Conservation (phyloP, 1,139 yeast species). For the Pichia sp. region DNA sequence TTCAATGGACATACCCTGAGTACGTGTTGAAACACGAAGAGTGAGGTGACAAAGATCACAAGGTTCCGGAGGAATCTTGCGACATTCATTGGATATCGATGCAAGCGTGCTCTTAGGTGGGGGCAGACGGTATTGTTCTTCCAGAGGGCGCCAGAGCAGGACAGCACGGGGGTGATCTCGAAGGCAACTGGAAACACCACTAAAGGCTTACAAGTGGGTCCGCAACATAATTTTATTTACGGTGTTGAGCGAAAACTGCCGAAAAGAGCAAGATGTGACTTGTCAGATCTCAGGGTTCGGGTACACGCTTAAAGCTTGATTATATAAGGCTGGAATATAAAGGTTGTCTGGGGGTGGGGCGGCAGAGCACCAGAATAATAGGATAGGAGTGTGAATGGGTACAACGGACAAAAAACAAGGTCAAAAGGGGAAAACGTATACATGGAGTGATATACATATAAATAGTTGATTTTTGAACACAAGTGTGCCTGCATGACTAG, state of each 20-base stretch:
- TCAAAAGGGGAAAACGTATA: neutral
- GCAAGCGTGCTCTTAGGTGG: neutral
- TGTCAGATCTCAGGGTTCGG: neutral
- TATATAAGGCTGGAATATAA: too few relatives aligned
- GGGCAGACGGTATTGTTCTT: neutral
- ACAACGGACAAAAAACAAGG: neutral
- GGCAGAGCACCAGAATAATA: neutral
- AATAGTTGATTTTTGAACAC: neutral
- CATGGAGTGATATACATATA: neutral
- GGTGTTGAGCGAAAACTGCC: neutral
- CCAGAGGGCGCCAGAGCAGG: neutral
- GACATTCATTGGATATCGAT: conserved; percentile 9
- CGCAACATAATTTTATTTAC: neutral
- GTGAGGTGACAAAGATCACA: conserved; percentile 3
- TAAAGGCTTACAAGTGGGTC: neutral
- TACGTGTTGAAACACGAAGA: conserved; percentile 12
- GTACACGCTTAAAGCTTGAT: neutral
- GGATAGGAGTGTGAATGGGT: neutral
- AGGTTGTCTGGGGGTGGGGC: too few relatives aligned
- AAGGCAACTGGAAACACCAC: neutral
- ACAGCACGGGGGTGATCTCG: neutral
- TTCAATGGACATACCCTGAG: conserved; percentile 11
- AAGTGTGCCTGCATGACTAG: neutral
- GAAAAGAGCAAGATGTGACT: neutral
- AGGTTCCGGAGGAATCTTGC: conserved; percentile 7